Evolutionary conservation across 352 stramenopile species (phyloP).

Genomic region (Pythium rhizo-oryzae): DNA sequence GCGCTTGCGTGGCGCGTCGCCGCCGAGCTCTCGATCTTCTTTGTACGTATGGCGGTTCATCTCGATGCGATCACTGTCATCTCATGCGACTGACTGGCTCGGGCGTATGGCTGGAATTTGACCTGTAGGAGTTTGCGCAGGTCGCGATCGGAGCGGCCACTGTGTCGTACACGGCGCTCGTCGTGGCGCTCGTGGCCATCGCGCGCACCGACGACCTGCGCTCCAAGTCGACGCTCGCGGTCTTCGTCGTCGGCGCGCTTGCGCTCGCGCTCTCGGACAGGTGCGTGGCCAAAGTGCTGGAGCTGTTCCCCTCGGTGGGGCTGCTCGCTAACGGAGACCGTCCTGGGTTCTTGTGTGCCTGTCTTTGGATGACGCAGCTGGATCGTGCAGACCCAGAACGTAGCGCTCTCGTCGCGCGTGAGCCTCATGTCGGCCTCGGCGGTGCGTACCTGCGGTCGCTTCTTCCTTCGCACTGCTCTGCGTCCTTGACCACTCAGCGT

Average conservation of each 20-base stretch:
- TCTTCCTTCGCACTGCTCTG: neutral
- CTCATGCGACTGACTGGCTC: neutral
- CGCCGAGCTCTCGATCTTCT: constrained; percentile 60
- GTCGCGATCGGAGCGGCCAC: constrained; percentile 40
- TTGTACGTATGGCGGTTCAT: constrained; percentile 38
- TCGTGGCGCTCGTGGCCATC: constrained; percentile 50
- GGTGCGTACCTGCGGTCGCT: constrained; percentile 37
- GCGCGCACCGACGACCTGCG: constrained; percentile 51
- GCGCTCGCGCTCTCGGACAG: constrained; percentile 75
- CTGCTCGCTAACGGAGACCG: neutral
- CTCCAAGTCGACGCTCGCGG: constrained; percentile 58
- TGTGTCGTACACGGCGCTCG: constrained; percentile 61
- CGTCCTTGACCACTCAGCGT: too few species aligned
- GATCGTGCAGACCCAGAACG: constrained; percentile 52
- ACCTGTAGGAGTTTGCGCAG: constrained; percentile 42
- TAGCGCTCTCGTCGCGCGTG: constrained; percentile 60
- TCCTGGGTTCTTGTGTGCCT: neutral
- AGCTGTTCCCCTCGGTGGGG: neutral
- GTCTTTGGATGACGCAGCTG: constrained; percentile 12
- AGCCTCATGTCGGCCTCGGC: constrained; percentile 76
- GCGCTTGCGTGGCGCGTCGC: constrained; percentile 75
- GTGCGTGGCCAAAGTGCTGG: constrained; percentile 28
- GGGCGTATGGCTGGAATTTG: neutral
- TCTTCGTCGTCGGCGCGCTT: constrained; percentile 41
- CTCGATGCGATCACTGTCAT: neutral